phyloP scores from a whole-genome alignment of 345 rosid genomes.

The Durio zibethinus region DNA sequence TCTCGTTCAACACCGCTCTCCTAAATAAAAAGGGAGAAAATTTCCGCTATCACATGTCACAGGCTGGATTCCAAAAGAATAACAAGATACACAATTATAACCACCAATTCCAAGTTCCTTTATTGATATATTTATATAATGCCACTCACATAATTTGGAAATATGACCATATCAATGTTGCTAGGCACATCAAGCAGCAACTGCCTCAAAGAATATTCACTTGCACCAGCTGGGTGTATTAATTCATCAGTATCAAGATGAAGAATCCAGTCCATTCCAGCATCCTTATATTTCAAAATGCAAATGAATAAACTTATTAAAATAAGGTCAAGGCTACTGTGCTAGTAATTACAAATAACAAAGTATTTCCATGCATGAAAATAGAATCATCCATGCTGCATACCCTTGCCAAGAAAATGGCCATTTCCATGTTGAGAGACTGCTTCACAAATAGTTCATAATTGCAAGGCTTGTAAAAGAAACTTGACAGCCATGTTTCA shows the following conservation, averaged over 20 bases:
- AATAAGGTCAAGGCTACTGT: conserved; percentile 1
- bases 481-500: conserved; percentile 92
- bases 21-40: conserved; percentile 29
- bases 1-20: conserved; percentile 91
- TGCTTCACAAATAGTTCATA: conserved; percentile 96
- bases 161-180: conserved; percentile 84
- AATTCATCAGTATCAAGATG: conserved; percentile 96
- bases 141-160: conserved; percentile 90
- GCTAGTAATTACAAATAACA: conserved; percentile 13
- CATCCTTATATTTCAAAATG: conserved; percentile 49
- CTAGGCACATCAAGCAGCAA: conserved; percentile 81
- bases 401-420: conserved; percentile 99
- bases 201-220: conserved; percentile 79
- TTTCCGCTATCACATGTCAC: neutral
- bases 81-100: neutral
- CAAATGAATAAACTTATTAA: conserved; percentile 7
- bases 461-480: conserved; percentile 97
- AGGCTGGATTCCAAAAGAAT: conserved; percentile 10
- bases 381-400: conserved; percentile 18
- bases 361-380: conserved; percentile 5
- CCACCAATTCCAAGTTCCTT: conserved; percentile 2
- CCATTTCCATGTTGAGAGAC: conserved; percentile 99
- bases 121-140: conserved; percentile 7
- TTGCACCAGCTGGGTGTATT: conserved; percentile 89
- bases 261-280: conserved; percentile 86